A percentile compares a stretch with the other conserved stretches of the same genome.
Conservation (phyloP, 176 grass and related monocot species). For the Ensete ventricosum region DNA sequence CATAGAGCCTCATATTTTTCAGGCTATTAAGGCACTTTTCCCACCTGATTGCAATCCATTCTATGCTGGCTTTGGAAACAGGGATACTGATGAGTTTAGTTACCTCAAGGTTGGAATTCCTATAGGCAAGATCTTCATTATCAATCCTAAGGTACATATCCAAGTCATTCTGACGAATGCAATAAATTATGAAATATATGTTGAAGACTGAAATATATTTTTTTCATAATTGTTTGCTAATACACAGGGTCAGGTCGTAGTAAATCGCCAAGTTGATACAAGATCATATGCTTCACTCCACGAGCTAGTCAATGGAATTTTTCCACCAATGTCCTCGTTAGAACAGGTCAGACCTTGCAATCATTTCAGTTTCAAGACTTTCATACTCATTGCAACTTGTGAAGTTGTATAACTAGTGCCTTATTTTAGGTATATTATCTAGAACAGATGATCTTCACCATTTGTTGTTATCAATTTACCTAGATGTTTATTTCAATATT, state of each 20-base stretch:
- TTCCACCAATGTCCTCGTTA: constrained; percentile 57
- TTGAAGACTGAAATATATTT: neutral
- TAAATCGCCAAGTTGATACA: constrained; percentile 74
- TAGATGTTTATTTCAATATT: neutral
- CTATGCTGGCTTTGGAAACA: constrained; percentile 96
- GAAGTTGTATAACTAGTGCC: neutral
- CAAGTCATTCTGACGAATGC: neutral
- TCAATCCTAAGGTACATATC: constrained; percentile 76
- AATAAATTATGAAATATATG: neutral
- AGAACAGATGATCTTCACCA: neutral
- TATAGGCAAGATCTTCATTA: constrained; percentile 94
- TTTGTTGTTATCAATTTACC: neutral
- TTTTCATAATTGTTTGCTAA: neutral
- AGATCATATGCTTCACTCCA: constrained; percentile 84
- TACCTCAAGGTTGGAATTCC: constrained; percentile 96
- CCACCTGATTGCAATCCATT: constrained; percentile 82
- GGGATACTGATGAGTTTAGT: constrained; percentile 89
- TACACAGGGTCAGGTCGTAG: constrained; percentile 79
- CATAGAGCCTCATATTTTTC: constrained; percentile 11
- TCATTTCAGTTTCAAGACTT: neutral
- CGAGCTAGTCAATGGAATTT: constrained; percentile 86
- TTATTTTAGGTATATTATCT: neutral
- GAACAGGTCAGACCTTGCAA: constrained; percentile 44
- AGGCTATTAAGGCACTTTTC: constrained; percentile 85
- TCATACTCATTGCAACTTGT: neutral